Conservation (phyloP, 2,329 filamentous ascomycete genomes). For the Neurospora sp. region DNA sequence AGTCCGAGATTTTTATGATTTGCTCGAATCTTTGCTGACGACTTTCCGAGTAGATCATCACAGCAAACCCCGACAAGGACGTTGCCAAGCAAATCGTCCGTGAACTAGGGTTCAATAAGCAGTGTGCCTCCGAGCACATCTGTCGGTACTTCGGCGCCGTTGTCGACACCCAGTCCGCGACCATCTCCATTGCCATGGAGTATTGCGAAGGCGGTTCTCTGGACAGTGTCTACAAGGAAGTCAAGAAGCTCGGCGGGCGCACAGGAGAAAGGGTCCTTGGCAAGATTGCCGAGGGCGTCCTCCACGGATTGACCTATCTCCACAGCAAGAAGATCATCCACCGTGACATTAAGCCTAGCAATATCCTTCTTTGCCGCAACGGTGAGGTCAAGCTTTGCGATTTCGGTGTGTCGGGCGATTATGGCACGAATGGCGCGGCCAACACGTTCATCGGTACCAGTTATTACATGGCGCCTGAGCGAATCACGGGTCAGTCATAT, state of each 20-base stretch:
- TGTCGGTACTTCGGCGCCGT: slow-evolving; percentile 97
- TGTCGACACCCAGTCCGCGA: slow-evolving; percentile 88
- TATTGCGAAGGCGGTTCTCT: slow-evolving; percentile 95
- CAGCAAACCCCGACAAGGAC: slow-evolving; percentile 92
- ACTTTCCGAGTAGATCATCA: slow-evolving; percentile 63
- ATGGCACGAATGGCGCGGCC: slow-evolving; percentile 95
- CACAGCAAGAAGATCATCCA: slow-evolving; percentile 96
- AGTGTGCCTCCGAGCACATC: slow-evolving; percentile 90
- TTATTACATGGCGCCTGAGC: slow-evolving; percentile 98
- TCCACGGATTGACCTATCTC: slow-evolving; percentile 89
- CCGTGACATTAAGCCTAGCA: slow-evolving; percentile 96
- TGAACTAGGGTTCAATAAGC: slow-evolving; percentile 95
- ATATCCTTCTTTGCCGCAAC: slow-evolving; percentile 85
- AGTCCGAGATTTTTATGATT: not conserved
- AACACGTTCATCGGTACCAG: slow-evolving; percentile 98
- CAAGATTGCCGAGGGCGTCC: slow-evolving; percentile 90
- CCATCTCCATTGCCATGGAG: slow-evolving; percentile 98
- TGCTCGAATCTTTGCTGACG: slow-evolving; percentile 2
- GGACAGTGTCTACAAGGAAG: slow-evolving; percentile 94
- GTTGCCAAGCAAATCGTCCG: slow-evolving; percentile 98
- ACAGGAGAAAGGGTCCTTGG: slow-evolving; percentile 96
- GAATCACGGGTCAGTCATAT: slow-evolving; percentile 94
- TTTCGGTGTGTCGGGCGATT: slow-evolving; percentile 95
- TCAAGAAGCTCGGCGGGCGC: slow-evolving; percentile 86
- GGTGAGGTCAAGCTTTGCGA: slow-evolving; percentile 97